Evolutionary conservation across 306 rosid genomes (phyloP).

Genomic region (Castanea crenata): DNA sequence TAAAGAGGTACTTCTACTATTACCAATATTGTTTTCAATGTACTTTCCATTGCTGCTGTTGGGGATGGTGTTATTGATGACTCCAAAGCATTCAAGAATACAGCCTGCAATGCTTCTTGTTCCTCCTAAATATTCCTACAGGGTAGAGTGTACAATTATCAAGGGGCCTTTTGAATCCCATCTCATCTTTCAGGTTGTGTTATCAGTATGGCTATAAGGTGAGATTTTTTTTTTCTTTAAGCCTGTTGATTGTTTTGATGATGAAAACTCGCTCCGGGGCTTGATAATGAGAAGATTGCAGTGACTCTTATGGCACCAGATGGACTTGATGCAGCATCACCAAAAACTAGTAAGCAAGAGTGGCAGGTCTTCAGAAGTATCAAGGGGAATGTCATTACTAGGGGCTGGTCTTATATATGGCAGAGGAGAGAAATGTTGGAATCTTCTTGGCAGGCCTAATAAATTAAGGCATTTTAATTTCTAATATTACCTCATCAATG

Average conservation of each 20-base stretch:
- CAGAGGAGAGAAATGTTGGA: constrained; percentile 67
- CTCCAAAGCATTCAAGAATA: neutral
- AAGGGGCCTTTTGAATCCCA: neutral
- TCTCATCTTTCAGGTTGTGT: neutral
- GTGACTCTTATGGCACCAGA: constrained; percentile 53
- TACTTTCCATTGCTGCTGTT: neutral
- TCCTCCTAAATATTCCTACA: neutral
- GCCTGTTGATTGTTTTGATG: neutral
- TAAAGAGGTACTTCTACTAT: too few species aligned
- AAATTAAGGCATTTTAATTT: constrained; percentile 22
- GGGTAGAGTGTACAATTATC: neutral
- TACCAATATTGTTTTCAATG: neutral
- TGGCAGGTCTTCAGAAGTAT: constrained; percentile 59
- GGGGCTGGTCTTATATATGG: constrained; percentile 57
- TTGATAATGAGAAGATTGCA: constrained; percentile 35
- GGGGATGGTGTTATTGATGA: neutral
- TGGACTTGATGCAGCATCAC: constrained; percentile 4
- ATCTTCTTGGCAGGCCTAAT: constrained; percentile 59
- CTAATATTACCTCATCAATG: too few species aligned
- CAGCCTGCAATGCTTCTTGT: neutral
- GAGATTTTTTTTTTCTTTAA: neutral
- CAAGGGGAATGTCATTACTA: constrained; percentile 43
- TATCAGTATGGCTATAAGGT: too few species aligned
- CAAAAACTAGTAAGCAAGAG: constrained; percentile 33
- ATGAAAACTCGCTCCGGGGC: neutral